These are phyloP conservation scores for Dendrothele bispora DNA, from an alignment of 768 basidiomycete species.

Conservation along the genomic window DNA sequence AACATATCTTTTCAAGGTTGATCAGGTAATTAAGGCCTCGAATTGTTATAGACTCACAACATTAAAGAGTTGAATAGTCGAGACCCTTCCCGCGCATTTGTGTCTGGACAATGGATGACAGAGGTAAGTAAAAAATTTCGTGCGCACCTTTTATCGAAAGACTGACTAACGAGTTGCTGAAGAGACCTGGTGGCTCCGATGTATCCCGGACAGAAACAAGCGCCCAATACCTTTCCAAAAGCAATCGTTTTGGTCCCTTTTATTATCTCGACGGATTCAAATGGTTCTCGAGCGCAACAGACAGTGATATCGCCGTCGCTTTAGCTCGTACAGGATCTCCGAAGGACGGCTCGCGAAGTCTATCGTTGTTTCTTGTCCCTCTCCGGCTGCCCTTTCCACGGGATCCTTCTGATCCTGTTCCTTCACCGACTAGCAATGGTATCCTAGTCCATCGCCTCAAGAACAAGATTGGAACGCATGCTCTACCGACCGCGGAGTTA, in stretches of 20 bases:
- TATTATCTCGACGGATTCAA: conserved; percentile 72
- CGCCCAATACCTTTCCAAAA: conserved; percentile 39
- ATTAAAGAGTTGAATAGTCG: conserved; percentile 41
- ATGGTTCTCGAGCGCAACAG: conserved; percentile 85
- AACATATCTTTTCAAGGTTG: conserved; percentile 56
- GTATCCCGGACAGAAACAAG: conserved; percentile 72
- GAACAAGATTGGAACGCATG: conserved; percentile 75
- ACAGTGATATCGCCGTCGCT: conserved; percentile 69
- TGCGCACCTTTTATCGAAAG: conserved; percentile 31
- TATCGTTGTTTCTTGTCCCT: conserved; percentile 77
- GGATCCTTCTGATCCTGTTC: conserved; percentile 35
- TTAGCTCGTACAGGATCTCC: conserved; percentile 68
- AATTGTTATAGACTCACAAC: neutral
- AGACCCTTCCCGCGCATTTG: conserved; percentile 60
- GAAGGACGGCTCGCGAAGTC: conserved; percentile 56
- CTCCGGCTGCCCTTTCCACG: conserved; percentile 56
- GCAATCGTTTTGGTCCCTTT: conserved; percentile 42
- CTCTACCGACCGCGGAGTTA: conserved; percentile 76
- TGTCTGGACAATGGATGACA: conserved; percentile 86
- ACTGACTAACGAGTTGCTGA: neutral
- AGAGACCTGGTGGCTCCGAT: conserved; percentile 76
- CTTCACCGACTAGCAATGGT: conserved; percentile 57
- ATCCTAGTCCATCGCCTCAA: conserved; percentile 74
- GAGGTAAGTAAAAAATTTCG: conserved; percentile 44
- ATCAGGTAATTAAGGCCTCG: conserved; percentile 44